These are phyloP conservation scores for Phytophthora macrochlamydospora DNA, from an alignment of 352 stramenopile species.

Conservation along the genomic window DNA sequence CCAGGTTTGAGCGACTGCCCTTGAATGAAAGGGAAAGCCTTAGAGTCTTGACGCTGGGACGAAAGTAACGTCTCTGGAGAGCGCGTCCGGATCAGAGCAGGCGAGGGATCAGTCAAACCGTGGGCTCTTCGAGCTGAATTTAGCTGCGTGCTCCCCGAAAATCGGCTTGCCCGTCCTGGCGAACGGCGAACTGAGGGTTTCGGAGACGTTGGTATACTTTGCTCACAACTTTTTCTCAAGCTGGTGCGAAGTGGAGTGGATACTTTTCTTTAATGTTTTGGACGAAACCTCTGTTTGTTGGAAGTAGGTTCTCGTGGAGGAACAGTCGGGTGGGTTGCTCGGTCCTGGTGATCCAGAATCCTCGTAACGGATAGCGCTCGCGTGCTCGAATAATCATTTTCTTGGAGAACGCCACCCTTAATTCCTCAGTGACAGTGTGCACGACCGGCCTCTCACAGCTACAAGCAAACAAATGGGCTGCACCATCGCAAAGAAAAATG, in stretches of 20 bases:
- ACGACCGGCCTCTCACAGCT: too few relatives aligned
- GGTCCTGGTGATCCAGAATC: not conserved
- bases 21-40: conserved; percentile 26
- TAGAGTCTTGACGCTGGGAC: not conserved
- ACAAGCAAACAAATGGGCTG: not conserved
- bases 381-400: conserved; percentile 40
- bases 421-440: not conserved
- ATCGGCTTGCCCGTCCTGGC: not conserved
- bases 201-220: not conserved
- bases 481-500: not conserved
- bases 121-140: not conserved
- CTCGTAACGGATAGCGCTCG: conserved; percentile 14
- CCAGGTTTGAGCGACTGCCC: conserved; percentile 16
- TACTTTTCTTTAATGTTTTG: too few relatives aligned
- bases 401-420: conserved; percentile 6
- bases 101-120: not conserved
- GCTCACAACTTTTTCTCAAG: not conserved
- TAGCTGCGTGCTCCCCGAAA: not conserved
- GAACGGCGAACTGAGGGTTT: not conserved
- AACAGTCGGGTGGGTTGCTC: too few relatives aligned
- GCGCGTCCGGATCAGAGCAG: not conserved
- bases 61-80: conserved; percentile 23
- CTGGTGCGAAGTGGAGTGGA: not conserved
- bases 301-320: too few relatives aligned
- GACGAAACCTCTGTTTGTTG: too few relatives aligned